A percentile compares a stretch with the other conserved stretches of the same genome.
Evolutionary conservation across 345 rosid species (phyloP).

Genomic region (Citrus unshiu): DNA sequence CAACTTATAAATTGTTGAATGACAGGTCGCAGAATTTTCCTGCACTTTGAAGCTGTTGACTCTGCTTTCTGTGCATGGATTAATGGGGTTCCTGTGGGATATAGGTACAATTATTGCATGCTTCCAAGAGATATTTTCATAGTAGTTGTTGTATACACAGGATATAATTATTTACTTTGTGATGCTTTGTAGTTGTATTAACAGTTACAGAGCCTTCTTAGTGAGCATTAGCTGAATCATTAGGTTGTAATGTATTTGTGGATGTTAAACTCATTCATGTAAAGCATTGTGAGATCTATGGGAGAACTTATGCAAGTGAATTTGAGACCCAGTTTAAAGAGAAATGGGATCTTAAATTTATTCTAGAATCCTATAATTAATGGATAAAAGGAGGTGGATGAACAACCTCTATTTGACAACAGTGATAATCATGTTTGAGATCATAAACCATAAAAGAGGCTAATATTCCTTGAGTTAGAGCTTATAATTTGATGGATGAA

Average conservation of each 20-base stretch:
- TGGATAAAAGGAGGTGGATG: not conserved
- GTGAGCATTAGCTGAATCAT: slow-evolving; percentile 1
- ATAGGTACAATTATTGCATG: slow-evolving; percentile 50
- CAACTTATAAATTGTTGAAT: slow-evolving; percentile 9
- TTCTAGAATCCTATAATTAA: not conserved
- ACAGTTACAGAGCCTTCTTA: not conserved
- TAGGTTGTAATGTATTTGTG: not conserved
- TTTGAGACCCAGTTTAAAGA: not conserved
- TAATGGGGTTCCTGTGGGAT: slow-evolving; percentile 83
- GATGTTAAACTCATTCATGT: not conserved
- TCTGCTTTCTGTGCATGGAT: slow-evolving; percentile 94
- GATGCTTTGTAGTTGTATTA: not conserved
- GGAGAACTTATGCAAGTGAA: not conserved
- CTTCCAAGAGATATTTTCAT: not conserved
- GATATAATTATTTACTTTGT: not conserved
- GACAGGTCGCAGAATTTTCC: slow-evolving; percentile 84
- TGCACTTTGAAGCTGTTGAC: slow-evolving; percentile 98
- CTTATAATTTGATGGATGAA: not conserved
- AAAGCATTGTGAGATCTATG: not conserved
- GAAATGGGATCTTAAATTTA: not conserved
- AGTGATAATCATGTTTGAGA: not conserved
- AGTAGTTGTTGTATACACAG: not conserved
- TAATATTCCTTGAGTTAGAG: not conserved
- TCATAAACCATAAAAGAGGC: not conserved
- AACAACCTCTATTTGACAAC: not conserved